Evolutionary conservation across 345 rosid species (phyloP), one percentile per base, ranked within the genome.

Genomic region (Citrus sinensis): DNA sequence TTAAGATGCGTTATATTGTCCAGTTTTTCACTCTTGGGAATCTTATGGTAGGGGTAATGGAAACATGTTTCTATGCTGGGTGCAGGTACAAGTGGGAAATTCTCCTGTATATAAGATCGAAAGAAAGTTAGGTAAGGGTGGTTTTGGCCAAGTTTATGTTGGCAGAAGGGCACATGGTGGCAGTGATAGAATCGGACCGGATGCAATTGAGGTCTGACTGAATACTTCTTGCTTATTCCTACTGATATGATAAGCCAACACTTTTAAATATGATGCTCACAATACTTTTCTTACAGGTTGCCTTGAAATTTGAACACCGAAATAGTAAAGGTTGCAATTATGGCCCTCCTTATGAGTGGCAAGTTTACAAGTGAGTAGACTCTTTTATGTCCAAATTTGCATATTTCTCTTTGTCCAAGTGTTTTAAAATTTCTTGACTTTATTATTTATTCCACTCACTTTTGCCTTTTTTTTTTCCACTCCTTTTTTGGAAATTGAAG

Each of bases 311-410:
- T 74, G 99, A 96, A 85, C 99, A 96, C 76, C 87, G 91, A 69
- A 92, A 90, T 76, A 94, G 98, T 79, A 96, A 96, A 86, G 99
- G 99, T 65, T 94, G 99, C 86, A 96, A 88, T 77, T 89, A 89
- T 85, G 98, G 99, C 76, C 99, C 98, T 22, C 99, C 99, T 64
- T 86, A 90, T 49, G 98, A 96, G 89, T 96, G 99, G 99, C 97
- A 92, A 84, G 97, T 96, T 73, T 96, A 96, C 91, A 88, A 87
- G 99, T 94, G 80, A 79, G 91, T 79, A 37, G 71, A 49, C 2
- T 29, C 60, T 65, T 73, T 29, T 66, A 51, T 71, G 20, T 73
- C 67, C 70, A 27, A 19, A 61, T 74, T n/a, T 63, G 29, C 73
- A 17, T 59, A 16, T 42, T 35, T 67, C 63, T 49, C 22, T 49